Percentiles rank a stretch among this genome's conserved stretches.
These are phyloP conservation scores for Entophlyctis luteolus DNA, from an alignment of 192 early-diverging fungal genomes.

Conservation along the genomic window DNA sequence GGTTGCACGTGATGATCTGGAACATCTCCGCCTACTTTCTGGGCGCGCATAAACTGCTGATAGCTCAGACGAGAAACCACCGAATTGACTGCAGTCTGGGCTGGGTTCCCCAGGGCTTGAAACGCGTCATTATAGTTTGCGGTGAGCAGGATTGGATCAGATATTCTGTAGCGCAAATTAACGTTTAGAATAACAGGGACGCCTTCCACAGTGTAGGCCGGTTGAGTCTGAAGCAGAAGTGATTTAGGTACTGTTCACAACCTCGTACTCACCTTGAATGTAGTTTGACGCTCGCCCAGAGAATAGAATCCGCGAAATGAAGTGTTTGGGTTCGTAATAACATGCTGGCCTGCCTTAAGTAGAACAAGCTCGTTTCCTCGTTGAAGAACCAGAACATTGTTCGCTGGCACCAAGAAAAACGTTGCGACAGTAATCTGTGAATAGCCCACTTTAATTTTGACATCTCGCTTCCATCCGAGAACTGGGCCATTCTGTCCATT, in stretches of 20 bases:
- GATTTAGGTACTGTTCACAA: no score
- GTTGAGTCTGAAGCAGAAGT: no score
- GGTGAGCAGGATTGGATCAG: constrained; percentile 41
- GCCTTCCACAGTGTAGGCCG: constrained; percentile 43
- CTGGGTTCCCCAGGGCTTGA: constrained; percentile 40
- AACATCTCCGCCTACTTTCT: constrained; percentile 41
- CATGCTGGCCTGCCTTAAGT: constrained; percentile 49
- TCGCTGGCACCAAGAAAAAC: constrained; percentile 52
- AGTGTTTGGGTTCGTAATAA: constrained; percentile 45
- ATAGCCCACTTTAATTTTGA: constrained; percentile 18
- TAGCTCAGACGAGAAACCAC: constrained; percentile 44
- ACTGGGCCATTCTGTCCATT: constrained; percentile 19
- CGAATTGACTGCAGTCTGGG: constrained; percentile 46
- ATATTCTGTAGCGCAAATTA: constrained; percentile 44
- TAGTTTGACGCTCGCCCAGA: constrained; percentile 43
- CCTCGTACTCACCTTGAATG: no score
- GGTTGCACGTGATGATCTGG: constrained; percentile 40
- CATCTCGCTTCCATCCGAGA: constrained; percentile 43
- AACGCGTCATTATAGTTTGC: constrained; percentile 45
- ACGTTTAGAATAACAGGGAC: constrained; percentile 46
- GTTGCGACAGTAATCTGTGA: constrained; percentile 37
- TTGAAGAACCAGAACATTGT: constrained; percentile 45
- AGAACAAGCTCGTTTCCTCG: constrained; percentile 38
- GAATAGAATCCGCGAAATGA: constrained; percentile 46
- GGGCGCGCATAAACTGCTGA: constrained; percentile 48